These are phyloP conservation scores for Alternaria viburni DNA, from an alignment of 2,329 filamentous ascomycete species.

Conservation along the genomic window DNA sequence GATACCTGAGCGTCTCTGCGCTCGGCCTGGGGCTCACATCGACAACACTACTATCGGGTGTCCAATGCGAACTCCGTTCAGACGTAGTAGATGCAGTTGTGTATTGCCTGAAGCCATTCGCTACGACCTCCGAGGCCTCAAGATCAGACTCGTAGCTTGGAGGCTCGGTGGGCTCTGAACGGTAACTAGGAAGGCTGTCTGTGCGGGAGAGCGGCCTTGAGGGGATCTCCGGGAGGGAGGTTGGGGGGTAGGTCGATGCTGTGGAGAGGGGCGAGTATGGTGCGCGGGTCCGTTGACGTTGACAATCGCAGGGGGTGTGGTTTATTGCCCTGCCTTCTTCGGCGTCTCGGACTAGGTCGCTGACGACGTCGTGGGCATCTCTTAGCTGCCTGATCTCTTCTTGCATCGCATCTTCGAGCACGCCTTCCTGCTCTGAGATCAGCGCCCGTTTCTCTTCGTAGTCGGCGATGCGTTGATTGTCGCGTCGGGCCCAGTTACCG, in stretches of 20 bases:
- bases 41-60: slow-evolving; percentile 47
- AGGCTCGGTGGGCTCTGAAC: slow-evolving; percentile 48
- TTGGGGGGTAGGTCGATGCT: slow-evolving; percentile 40
- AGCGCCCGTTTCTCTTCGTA: slow-evolving; percentile 61
- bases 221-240: slow-evolving; percentile 38
- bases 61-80: slow-evolving; percentile 39
- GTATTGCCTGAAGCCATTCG: slow-evolving; percentile 53
- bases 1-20: slow-evolving; percentile 44
- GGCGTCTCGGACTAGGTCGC: slow-evolving; percentile 53
- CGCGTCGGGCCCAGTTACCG: slow-evolving; percentile 38
- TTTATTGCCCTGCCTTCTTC: slow-evolving; percentile 40
- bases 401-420: slow-evolving; percentile 54
- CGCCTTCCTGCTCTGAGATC: slow-evolving; percentile 54
- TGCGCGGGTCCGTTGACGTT: slow-evolving; percentile 14
- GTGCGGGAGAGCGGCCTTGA: slow-evolving; percentile 47
- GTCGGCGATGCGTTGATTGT: slow-evolving; percentile 44
- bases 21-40: slow-evolving; percentile 48
- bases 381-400: slow-evolving; percentile 58
- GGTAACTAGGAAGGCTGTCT: slow-evolving; percentile 54
- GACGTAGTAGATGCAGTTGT: slow-evolving; percentile 32
- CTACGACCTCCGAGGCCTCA: slow-evolving; percentile 46
- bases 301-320: slow-evolving; percentile 23
- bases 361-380: slow-evolving; percentile 60
- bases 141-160: slow-evolving; percentile 53
- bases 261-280: slow-evolving; percentile 37